Conservation (phyloP, 2,329 filamentous ascomycete genomes). For the Paraphoma sp. region DNA sequence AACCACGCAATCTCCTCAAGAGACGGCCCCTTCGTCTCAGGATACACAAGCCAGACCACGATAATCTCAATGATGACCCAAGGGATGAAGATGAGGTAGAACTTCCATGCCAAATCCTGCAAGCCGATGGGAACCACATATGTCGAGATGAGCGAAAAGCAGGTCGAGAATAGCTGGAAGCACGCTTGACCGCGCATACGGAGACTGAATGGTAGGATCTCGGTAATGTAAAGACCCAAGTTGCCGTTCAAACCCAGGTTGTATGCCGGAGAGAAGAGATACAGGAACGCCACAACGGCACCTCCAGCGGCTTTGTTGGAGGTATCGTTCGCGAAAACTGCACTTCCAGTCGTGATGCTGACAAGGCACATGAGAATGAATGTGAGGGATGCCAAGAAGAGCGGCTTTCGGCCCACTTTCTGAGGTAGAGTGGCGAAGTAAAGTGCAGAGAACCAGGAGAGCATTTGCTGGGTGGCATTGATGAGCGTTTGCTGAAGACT, state of each 20-base stretch:
- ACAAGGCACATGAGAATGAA: not conserved
- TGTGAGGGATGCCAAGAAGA: not conserved
- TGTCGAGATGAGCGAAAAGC: constrained; percentile 1
- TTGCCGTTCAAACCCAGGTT: not conserved
- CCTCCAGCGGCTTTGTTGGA: not conserved
- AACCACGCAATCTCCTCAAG: not conserved
- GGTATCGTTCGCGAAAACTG: not conserved
- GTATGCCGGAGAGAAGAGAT: not conserved
- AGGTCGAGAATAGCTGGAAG: constrained; percentile 4
- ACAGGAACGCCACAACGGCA: not conserved
- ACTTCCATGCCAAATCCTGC: constrained; percentile 1
- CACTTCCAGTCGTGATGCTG: not conserved
- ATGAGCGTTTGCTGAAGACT: not conserved
- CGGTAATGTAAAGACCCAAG: constrained; percentile 1
- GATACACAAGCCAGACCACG: not conserved
- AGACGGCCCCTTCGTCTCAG: not conserved
- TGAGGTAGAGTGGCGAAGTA: not conserved
- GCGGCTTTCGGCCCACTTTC: not conserved
- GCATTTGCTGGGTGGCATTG: not conserved
- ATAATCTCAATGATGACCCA: not conserved
- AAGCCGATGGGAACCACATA: not conserved
- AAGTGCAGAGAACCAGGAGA: not conserved
- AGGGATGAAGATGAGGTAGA: constrained; percentile 4
- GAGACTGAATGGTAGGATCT: not conserved
- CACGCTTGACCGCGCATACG: not conserved